phyloP scores from a whole-genome alignment of 306 rosid species.

The Citrullus colocynthis region DNA sequence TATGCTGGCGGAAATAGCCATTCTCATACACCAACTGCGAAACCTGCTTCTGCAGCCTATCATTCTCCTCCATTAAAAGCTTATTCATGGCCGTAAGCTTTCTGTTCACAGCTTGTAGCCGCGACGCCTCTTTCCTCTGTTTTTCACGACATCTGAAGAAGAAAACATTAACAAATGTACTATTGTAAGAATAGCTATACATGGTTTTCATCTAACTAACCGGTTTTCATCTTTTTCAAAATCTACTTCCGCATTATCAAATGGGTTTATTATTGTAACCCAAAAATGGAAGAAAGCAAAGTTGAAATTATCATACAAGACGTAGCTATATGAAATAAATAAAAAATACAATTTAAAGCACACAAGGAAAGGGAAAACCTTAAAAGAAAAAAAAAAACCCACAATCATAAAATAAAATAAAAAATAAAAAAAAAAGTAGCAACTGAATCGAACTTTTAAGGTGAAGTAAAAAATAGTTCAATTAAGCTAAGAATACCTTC shows the following conservation, averaged over 20 bases:
- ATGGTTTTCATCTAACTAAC: neutral
- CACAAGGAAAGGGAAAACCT: neutral
- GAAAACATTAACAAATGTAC: slow-evolving; percentile 10
- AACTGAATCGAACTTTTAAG: neutral
- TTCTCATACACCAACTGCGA: slow-evolving; percentile 89
- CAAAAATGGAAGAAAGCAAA: neutral
- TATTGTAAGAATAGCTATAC: neutral
- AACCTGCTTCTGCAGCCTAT: slow-evolving; percentile 98
- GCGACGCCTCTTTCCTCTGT: slow-evolving; percentile 87
- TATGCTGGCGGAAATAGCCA: slow-evolving; percentile 92
- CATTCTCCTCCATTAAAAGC: slow-evolving; percentile 96
- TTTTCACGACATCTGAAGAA: slow-evolving; percentile 83
- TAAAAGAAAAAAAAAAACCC: neutral
- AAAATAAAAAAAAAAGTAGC: neutral
- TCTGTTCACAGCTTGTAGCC: slow-evolving; percentile 82
- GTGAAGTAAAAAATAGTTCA: neutral
- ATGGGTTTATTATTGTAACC: neutral
- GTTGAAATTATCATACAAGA: neutral
- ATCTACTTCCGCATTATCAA: neutral
- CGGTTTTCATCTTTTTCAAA: neutral
- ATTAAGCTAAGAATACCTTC: slow-evolving; percentile 37
- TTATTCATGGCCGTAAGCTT: slow-evolving; percentile 94
- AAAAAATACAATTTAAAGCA: neutral
- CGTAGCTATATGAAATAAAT: neutral
- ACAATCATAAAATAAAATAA: neutral